A percentile compares a stretch with the other conserved stretches of the same genome.
phyloP scores from a whole-genome alignment of 768 basidiomycete genomes.

The Chalciporus chontae region DNA sequence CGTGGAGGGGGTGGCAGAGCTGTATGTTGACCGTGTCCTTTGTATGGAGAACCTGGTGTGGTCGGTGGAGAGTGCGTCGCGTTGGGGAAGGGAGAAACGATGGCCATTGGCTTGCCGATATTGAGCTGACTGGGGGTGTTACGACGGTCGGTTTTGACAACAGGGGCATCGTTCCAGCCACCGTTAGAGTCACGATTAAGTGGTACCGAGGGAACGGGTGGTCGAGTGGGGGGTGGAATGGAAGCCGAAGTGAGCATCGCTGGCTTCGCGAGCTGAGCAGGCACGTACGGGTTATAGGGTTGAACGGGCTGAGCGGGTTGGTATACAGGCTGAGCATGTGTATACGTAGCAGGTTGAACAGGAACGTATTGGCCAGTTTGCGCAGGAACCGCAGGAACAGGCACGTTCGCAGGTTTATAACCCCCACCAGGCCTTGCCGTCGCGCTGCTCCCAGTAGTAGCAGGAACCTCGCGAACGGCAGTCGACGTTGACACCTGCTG shows the following conservation, averaged over 20 bases:
- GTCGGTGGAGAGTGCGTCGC: conserved; percentile 40
- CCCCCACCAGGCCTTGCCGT: conserved; percentile 7
- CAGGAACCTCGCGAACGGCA: conserved; percentile 12
- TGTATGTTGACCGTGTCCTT: conserved; percentile 35
- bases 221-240: conserved; percentile 43
- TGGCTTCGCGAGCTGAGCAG: conserved; percentile 34
- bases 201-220: conserved; percentile 40
- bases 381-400: conserved; percentile 20
- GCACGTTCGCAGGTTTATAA: conserved; percentile 29
- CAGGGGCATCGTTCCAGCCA: conserved; percentile 92
- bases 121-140: conserved; percentile 46
- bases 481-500: conserved; percentile 20
- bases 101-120: conserved; percentile 60
- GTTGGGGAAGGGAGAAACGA: conserved; percentile 88
- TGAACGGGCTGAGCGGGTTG: conserved; percentile 3
- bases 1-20: conserved; percentile 50
- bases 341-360: conserved; percentile 31
- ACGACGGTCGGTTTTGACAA: conserved; percentile 42
- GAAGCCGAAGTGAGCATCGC: conserved; percentile 38
- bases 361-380: conserved; percentile 18
- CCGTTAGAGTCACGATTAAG: conserved; percentile 66
- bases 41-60: conserved; percentile 46
- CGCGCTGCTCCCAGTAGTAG: conserved; percentile 25
- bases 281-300: conserved; percentile 6
- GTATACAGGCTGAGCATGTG: conserved; percentile 24